These are phyloP conservation scores for Bolboschoenoplectus hybrid DNA, from an alignment of 202 grass and related monocot genomes.

Conservation along the genomic window DNA sequence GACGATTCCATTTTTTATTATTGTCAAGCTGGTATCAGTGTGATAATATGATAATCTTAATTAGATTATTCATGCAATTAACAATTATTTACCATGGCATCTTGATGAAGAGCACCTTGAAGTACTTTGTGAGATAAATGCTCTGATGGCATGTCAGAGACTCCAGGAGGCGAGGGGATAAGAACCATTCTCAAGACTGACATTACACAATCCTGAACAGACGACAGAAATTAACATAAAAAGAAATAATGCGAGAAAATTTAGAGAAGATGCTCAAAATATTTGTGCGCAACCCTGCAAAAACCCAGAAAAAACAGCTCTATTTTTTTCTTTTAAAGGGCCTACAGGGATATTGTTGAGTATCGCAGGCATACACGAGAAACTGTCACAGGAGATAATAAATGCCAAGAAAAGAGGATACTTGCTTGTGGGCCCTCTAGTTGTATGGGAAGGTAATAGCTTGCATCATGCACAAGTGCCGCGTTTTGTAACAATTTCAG, in stretches of 20 bases:
- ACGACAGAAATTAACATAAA: background rate
- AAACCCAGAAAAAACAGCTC: background rate
- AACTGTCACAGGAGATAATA: background rate
- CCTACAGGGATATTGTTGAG: too few species aligned
- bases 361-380: background rate
- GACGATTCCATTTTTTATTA: background rate
- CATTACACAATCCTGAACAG: constrained; percentile 59
- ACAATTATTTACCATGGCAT: constrained; percentile 73
- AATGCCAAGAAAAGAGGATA: background rate
- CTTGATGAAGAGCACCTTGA: constrained; percentile 66
- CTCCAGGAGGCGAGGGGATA: constrained; percentile 38
- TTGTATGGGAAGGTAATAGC: constrained; percentile 67
- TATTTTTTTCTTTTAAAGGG: background rate
- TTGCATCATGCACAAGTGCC: constrained; percentile 67
- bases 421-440: constrained; percentile 70
- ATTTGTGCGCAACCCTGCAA: background rate
- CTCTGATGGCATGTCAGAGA: constrained; percentile 33
- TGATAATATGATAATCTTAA: background rate
- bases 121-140: constrained; percentile 43
- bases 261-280: background rate
- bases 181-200: constrained; percentile 71
- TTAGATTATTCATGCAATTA: constrained; percentile 30
- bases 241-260: background rate
- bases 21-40: background rate
- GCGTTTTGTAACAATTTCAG: constrained; percentile 61